Evolutionary conservation across 257 asterid genomes (phyloP), one percentile per base, ranked within the genome.

Genomic region (Scutellaria galericulata): DNA sequence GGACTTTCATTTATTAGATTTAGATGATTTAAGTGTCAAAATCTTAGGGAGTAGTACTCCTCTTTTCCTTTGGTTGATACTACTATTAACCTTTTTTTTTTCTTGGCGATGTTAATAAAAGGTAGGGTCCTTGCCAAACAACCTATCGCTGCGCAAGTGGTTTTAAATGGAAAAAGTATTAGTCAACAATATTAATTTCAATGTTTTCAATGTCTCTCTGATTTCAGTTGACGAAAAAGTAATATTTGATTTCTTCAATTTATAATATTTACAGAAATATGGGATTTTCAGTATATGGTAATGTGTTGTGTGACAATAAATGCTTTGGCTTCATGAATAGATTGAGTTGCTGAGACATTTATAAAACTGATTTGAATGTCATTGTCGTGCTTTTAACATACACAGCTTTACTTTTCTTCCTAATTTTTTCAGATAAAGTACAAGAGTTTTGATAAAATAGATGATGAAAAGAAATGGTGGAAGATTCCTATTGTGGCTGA

Each of bases 401-500:
- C 48, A 50, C 5, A 4, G 52, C 27, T 62, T 45, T 14, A 52
- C 56, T 50, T 57, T 42, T 68, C 41, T 61, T 77, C 70, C 75
- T 41, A 13, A 77, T 71, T 37, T 74, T 46, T 72, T 59, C 93
- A 95, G 99, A 78, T 95, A 64, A 90, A 82, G 85, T 95, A 87
- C 84, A 92, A 88, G 87, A 95, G 94, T 77, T 95, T 95, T 60
- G 85, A 87, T 46, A 85, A 90, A 86, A 81, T 95, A 15, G 97
- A 89, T 5, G 96, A 88, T 51, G 98, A 92, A 85, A 95, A 88
- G 82, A 83, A 87, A 69, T 85, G 96, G 98, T 95, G 99, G 99
- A 88, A 86, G 78, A 91, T 95, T 72, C 99, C 99, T 41, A 72
- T 95, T 41, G 78, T 92, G 58, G 82, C 91, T 13, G 96, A 95